Evolutionary conservation across 2,329 filamentous ascomycete species (phyloP), one percentile per base, ranked within the genome.

Genomic region (Trichoderma atroviride): DNA sequence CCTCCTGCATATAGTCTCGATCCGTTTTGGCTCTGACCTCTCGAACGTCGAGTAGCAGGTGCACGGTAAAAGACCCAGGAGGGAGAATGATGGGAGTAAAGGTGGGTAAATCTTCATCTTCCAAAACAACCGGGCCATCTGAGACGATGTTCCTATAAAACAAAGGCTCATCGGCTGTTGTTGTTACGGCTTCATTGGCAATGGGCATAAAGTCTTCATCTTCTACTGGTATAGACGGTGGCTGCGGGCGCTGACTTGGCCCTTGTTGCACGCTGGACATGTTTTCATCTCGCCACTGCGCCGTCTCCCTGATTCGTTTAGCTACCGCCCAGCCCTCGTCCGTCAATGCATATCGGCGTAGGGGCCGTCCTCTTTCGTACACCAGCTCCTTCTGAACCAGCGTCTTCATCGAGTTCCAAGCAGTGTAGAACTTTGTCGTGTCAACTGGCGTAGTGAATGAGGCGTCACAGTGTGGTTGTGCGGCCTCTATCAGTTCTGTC

Each of bases 361-460:
- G 78, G 0, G 91, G 92, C 19, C 90, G 84, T 0, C 91, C 90
- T 65, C 88, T 88, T 73, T 92, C 89, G 69, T 89, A 89, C 0
- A 94, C 91, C 4, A 94, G 81, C 69, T 93, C 91, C 76, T 94
- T 93, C 66, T 88, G 84, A 5, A 89, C 73, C 37, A 96, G 80
- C 0, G 90, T 93, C 76, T 92, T 92, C 86, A 95, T 94, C 1
- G 92, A 93, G 74, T 87, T 91, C 92, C 92, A 96, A 0, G 92
- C 92, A 0, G 92, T 95, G 74, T 92, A 92, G 74, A 87, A 92
- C 69, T 89, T 91, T 13, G 85, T 89, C 0, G 91, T 83, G 66
- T 92, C 90, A 52, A 82, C 83, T 0, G 91, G 89, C 0, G 86
- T 88, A 0, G 86, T 90, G 74, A 93, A 94, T 0, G 91, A 94